Evolutionary conservation across 768 basidiomycete genomes (phyloP), one percentile per base, ranked within the genome.

Genomic region (Amanita exitialis): DNA sequence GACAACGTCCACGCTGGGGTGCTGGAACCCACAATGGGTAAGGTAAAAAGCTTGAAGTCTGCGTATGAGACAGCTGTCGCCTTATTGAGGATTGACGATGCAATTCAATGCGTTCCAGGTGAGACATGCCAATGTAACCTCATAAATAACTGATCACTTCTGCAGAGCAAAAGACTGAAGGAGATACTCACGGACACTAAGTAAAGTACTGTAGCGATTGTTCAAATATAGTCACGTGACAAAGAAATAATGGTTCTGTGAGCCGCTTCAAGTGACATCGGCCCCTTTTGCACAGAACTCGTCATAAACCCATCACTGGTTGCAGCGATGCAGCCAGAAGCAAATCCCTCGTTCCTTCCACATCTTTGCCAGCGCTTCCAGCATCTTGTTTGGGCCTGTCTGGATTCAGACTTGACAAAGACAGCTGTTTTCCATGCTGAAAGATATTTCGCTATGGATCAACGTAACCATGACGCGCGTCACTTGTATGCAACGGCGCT

Each of bases 1-100:
- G 96, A 99, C 70, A 99, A 99, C 62, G 83, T 96, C 38, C 72
- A 79, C 42, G 92, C 93, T 15, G 96, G 96, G 18, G 82, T 99
- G 27, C 73, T 99, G 42, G 96, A 98, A 69, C 96, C 96, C 3
- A 97, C 93, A 7, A 80, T 99, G 71, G 89, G 88, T 73, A 98
- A 99, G 70, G 88, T 98, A 58, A 90, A 89, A 71, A 94, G 90
- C 63, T 69, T 99, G 65, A 99, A 99, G 74, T 91, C 88, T 30
- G 96, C 96, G 30, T 90, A 94, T 57, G 94, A 97, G 66, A 94
- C 95, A 27, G 92, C 94, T 3, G 93, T 96, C 36, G 91, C 91
- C 52, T 71, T 98, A 54, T 71, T 99, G 64, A 80, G 96, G 54
- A 97, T 98, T 59, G 94, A 97, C 65, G 94, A 92, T 66, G 89